Percentiles rank a stretch among this genome's conserved stretches.
phyloP scores from a whole-genome alignment of 202 grass and related monocot species.

The Setaria viridis region DNA sequence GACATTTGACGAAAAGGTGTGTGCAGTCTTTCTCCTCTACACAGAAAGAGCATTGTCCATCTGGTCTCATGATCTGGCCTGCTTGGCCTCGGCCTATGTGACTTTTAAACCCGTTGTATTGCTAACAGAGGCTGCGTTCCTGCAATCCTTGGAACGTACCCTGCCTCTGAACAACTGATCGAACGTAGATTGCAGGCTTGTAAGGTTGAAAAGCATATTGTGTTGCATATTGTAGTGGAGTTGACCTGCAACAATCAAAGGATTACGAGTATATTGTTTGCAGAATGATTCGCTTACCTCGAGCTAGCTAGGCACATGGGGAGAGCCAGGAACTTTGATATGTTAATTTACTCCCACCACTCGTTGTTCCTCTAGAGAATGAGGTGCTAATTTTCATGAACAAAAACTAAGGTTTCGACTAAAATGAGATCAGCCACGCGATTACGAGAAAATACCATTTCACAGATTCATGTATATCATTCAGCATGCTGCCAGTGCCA shows the following conservation, averaged over 20 bases:
- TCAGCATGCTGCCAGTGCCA: neutral
- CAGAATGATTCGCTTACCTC: neutral
- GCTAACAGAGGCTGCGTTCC: too few species aligned
- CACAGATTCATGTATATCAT: neutral
- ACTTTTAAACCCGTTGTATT: too few species aligned
- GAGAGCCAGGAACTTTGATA: neutral
- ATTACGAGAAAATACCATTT: neutral
- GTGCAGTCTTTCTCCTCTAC: too few species aligned
- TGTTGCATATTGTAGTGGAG: neutral
- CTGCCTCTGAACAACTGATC: too few species aligned
- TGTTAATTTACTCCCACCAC: neutral
- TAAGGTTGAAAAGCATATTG: too few species aligned
- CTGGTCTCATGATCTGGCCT: too few species aligned
- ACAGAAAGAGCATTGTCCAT: too few species aligned
- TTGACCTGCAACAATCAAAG: neutral
- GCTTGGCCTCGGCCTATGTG: too few species aligned
- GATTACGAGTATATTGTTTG: too few species aligned
- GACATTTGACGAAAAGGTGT: too few species aligned
- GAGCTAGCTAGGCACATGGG: neutral
- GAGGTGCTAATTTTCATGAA: neutral
- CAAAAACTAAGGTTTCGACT: neutral
- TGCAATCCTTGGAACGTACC: too few species aligned
- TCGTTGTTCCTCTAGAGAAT: neutral
- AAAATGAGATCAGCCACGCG: neutral
- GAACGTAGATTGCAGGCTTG: too few species aligned